Conservation (phyloP, 768 basidiomycete species). For the Boletus pseudo-olivaceus region DNA sequence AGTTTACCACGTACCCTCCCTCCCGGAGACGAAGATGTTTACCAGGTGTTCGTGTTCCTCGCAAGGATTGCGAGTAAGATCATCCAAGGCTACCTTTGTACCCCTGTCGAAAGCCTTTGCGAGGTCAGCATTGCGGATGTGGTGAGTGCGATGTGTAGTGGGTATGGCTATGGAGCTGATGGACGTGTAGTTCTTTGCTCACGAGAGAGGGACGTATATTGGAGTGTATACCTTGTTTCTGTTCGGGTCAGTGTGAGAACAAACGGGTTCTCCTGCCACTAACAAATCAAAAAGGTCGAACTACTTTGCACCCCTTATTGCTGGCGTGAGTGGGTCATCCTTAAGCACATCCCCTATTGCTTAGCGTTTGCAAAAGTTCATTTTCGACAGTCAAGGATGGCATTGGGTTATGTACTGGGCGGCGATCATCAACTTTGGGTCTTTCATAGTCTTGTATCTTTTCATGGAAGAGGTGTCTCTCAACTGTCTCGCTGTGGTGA, state of each 20-base stretch:
- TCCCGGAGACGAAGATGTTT: background rate
- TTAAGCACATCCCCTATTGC: background rate
- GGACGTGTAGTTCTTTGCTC: slow-evolving; percentile 15
- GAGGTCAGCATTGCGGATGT: slow-evolving; percentile 20
- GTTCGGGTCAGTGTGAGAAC: slow-evolving; percentile 11
- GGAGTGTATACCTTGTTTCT: slow-evolving; percentile 18
- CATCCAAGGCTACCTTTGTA: slow-evolving; percentile 19
- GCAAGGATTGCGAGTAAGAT: slow-evolving; percentile 19
- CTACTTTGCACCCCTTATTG: slow-evolving; percentile 20
- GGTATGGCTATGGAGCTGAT: background rate
- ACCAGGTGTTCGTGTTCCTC: background rate
- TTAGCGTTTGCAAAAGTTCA: slow-evolving; percentile 10
- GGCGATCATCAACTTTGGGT: slow-evolving; percentile 17
- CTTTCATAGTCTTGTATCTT: slow-evolving; percentile 14
- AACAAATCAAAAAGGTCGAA: slow-evolving; percentile 11
- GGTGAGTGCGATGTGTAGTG: background rate
- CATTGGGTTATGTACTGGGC: slow-evolving; percentile 24
- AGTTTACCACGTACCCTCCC: background rate
- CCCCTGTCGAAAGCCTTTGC: slow-evolving; percentile 21
- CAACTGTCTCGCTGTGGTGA: background rate
- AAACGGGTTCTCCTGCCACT: background rate
- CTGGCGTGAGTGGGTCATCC: slow-evolving; percentile 11
- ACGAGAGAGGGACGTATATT: slow-evolving; percentile 19
- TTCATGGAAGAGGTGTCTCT: slow-evolving; percentile 18
- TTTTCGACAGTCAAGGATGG: slow-evolving; percentile 20